phyloP scores from a whole-genome alignment of 768 basidiomycete species.

The Tricholoma furcatifolium region DNA sequence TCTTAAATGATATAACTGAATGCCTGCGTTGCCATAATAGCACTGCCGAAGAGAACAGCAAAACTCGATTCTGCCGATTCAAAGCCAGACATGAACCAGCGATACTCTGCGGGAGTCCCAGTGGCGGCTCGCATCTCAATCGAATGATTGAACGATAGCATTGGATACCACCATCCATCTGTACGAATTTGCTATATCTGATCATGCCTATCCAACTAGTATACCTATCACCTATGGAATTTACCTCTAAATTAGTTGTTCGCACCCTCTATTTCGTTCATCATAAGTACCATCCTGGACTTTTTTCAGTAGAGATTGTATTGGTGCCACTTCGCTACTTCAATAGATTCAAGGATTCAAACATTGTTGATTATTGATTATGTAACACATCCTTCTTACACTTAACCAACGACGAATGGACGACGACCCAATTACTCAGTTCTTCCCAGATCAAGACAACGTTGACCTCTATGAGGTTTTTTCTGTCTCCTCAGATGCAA shows the following conservation, averaged over 20 bases:
- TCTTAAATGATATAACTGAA: slow-evolving; percentile 26
- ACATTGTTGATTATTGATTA: no score
- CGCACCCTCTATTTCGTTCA: not conserved
- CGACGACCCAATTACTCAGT: slow-evolving; percentile 69
- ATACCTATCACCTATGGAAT: slow-evolving; percentile 9
- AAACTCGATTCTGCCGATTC: slow-evolving; percentile 41
- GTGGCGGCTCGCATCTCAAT: slow-evolving; percentile 73
- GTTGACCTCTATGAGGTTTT: slow-evolving; percentile 83
- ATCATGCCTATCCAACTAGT: slow-evolving; percentile 1
- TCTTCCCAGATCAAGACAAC: slow-evolving; percentile 72
- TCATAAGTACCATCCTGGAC: not conserved
- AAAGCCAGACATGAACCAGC: slow-evolving; percentile 40
- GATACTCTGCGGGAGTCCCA: slow-evolving; percentile 51
- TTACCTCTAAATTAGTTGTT: not conserved
- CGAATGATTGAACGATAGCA: slow-evolving; percentile 42
- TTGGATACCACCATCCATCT: not conserved
- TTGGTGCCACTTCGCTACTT: no score
- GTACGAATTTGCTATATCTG: slow-evolving; percentile 1
- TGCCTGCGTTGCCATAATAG: slow-evolving; percentile 37
- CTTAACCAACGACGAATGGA: slow-evolving; percentile 47
- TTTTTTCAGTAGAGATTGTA: not conserved
- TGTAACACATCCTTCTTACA: slow-evolving; percentile 4
- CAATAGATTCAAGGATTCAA: no score
- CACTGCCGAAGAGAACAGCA: slow-evolving; percentile 41
- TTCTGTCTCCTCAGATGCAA: slow-evolving; percentile 50